Evolutionary conservation across 371 early-diverging fungal genomes (phyloP).

Genomic region (Mortierella sp.): DNA sequence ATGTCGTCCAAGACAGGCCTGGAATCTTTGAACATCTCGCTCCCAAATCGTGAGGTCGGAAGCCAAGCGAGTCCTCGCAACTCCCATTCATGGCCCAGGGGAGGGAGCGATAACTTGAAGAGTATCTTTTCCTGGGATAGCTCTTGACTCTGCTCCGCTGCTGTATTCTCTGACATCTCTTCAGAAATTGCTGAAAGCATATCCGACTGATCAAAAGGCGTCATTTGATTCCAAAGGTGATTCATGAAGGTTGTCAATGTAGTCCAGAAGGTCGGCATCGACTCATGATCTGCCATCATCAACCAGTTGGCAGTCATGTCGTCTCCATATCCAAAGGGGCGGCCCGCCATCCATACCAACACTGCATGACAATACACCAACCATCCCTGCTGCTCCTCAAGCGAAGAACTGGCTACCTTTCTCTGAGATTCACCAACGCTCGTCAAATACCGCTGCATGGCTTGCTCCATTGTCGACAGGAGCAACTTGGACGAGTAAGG

Average conservation of each 20-base stretch:
- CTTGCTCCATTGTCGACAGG: constrained; percentile 52
- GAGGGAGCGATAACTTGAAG: constrained; percentile 39
- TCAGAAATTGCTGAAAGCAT: constrained; percentile 48
- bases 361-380: constrained; percentile 54
- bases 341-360: constrained; percentile 56
- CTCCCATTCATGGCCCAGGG: constrained; percentile 58
- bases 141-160: constrained; percentile 6
- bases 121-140: constrained; percentile 5
- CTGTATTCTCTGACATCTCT: constrained; percentile 22
- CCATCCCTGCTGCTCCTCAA: constrained; percentile 57
- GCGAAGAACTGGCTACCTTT: constrained; percentile 3
- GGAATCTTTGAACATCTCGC: constrained; percentile 57
- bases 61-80: constrained; percentile 59
- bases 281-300: constrained; percentile 29
- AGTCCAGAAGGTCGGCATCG: constrained; percentile 48
- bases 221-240: constrained; percentile 39
- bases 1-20: constrained; percentile 32
- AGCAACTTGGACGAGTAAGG: constrained; percentile 52
- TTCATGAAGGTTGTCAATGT: constrained; percentile 52
- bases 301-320: constrained; percentile 42
- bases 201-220: constrained; percentile 57
- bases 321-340: constrained; percentile 44
- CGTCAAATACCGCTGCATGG: constrained; percentile 51
- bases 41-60: constrained; percentile 60
- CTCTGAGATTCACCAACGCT: constrained; percentile 27